Base-by-base conservation (phyloP, 2,329 filamentous ascomycete species). In the Talaromyces sp. region DNA sequence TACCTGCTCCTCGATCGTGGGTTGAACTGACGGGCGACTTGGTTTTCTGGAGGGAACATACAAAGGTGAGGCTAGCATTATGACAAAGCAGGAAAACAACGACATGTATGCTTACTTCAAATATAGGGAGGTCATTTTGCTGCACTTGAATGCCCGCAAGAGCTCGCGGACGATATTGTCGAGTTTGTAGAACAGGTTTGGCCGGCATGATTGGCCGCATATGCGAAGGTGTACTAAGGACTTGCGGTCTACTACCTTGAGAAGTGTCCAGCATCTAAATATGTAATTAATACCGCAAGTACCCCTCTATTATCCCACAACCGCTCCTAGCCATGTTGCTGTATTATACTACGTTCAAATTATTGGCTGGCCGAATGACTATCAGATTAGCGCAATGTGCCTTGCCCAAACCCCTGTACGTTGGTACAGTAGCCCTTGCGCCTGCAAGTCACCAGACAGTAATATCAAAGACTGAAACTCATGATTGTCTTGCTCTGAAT, bases 71-170 rank as follows among this genome's bases (percentile, higher is more conserved):
- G 7, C 37, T 6, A 6, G 21, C 42, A n/a, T 28, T 4, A 1
- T 23, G 1, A 40, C 12, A 50, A n/a, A 28, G 5, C 16, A 6
- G 12, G 12, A 16, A 8, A 11, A 11, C 11, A 23, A 50, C 59
- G 31, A 35, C 23, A 37, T 28, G 25, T 12, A 21, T 42, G 55
- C 6, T 16, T 40, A 35, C 23, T 9, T 14, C 44, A 28, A 7
- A 7, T 50, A 28, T 50, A 75, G 68, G 84, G 84, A 16, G 83
- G 84, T 0, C 83, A 85, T 71, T 85, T 85, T 67, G 82, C 84
- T 1, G 72, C 76, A 0, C 69, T 78, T 9, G 79, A 81, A 44
- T 76, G 78, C 23, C 77, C 77, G 0, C 68, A 74, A 63, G 69
- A 76, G 1, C 67, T 83, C 52, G 78, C 81, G 65, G 75, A 74